These are phyloP conservation scores for Erigeron philadelphicus DNA, from an alignment of 140 eudicot species.

Conservation along the genomic window DNA sequence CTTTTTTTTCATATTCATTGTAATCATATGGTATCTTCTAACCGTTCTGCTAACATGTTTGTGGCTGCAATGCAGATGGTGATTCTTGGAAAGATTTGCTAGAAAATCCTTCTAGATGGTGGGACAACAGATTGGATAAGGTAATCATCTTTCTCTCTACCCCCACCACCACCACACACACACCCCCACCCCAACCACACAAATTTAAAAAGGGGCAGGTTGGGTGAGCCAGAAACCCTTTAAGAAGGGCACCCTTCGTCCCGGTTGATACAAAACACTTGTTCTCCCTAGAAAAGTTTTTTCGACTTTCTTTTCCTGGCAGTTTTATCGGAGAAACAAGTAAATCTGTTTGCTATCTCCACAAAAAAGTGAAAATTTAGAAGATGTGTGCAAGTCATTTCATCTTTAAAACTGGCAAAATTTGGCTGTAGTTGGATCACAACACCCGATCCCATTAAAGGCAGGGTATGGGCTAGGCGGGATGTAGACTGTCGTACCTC, in stretches of 20 bases:
- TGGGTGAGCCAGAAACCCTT: not conserved
- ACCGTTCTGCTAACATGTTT: constrained; percentile 18
- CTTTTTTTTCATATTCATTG: not conserved
- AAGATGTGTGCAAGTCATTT: no score
- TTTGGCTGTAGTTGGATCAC: no score
- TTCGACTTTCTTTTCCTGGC: not conserved
- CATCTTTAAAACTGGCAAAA: no score
- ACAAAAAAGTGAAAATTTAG: no score
- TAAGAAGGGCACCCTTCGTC: not conserved
- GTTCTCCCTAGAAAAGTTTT: not conserved
- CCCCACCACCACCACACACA: not conserved
- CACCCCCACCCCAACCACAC: not conserved
- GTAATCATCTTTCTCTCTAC: constrained; percentile 5
- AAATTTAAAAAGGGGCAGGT: not conserved
- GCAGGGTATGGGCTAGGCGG: no score
- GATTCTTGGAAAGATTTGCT: constrained; percentile 58
- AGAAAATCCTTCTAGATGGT: constrained; percentile 61
- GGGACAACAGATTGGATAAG: constrained; percentile 70
- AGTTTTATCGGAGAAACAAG: no score
- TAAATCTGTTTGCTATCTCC: no score
- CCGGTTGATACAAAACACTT: not conserved
- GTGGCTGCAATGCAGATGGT: constrained; percentile 16
- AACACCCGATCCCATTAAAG: no score
- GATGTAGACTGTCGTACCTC: no score
- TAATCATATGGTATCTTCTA: not conserved